Percentiles rank a stretch among this genome's conserved stretches.
These are phyloP conservation scores for Erodium chrysanthum DNA, from an alignment of 441 rosid species.

Conservation along the genomic window DNA sequence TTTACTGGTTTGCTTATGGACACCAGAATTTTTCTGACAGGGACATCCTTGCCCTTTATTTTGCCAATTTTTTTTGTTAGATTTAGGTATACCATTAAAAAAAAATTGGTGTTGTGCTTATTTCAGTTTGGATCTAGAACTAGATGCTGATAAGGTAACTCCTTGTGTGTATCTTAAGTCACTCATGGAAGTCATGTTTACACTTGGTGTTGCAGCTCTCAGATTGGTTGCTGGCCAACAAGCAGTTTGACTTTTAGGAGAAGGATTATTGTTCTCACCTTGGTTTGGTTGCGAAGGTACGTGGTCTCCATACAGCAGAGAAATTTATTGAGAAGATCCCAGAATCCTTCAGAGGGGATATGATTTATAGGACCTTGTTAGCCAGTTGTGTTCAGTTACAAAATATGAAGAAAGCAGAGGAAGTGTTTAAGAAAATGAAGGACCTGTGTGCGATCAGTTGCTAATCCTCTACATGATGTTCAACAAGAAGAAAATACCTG, in stretches of 20 bases:
- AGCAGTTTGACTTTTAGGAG: slow-evolving; percentile 15
- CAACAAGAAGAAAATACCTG: slow-evolving; percentile 23
- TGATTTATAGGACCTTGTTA: slow-evolving; percentile 22
- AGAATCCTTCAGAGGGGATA: slow-evolving; percentile 22
- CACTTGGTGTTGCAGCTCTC: slow-evolving; percentile 21
- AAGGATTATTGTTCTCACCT: slow-evolving; percentile 22
- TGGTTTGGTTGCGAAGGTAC: slow-evolving; percentile 21
- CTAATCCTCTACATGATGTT: slow-evolving; percentile 29
- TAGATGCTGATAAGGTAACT: too few species aligned
- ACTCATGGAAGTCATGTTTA: not conserved
- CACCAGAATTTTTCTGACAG: too few species aligned
- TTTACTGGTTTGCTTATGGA: too few species aligned
- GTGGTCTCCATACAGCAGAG: slow-evolving; percentile 22
- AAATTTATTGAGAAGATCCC: slow-evolving; percentile 24
- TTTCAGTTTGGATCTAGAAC: too few species aligned
- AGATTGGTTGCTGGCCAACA: slow-evolving; percentile 23
- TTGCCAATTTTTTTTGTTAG: too few species aligned
- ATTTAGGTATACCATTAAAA: too few species aligned
- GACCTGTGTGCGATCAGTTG: slow-evolving; percentile 26
- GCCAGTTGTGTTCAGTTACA: slow-evolving; percentile 9
- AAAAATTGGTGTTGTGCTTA: too few species aligned
- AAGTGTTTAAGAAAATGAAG: slow-evolving; percentile 26
- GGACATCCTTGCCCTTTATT: too few species aligned
- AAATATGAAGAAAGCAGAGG: slow-evolving; percentile 23
- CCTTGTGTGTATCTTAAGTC: too few species aligned